A percentile compares a stretch with the other conserved stretches of the same genome.
These are phyloP conservation scores for Geoglossum cookeanum DNA, from an alignment of 2,329 filamentous ascomycete genomes.

Conservation along the genomic window DNA sequence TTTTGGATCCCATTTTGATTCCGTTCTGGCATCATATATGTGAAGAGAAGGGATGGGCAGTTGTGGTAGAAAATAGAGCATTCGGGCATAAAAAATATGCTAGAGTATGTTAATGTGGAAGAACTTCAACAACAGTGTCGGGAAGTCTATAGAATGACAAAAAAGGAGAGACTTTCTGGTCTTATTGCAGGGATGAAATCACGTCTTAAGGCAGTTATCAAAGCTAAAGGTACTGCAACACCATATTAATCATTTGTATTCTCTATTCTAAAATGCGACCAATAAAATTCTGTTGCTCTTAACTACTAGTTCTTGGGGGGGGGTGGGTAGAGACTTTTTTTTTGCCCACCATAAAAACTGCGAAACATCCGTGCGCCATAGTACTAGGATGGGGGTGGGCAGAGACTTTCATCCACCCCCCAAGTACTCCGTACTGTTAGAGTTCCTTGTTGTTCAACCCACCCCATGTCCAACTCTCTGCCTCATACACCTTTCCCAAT, in stretches of 20 bases:
- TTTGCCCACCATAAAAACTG: too few species aligned
- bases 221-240: background rate
- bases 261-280: background rate
- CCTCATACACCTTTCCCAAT: too few species aligned
- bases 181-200: background rate
- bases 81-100: conserved; percentile 4
- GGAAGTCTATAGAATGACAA: background rate
- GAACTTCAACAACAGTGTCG: background rate
- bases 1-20: conserved; percentile 2
- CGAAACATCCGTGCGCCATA: too few species aligned
- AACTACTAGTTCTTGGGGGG: too few species aligned
- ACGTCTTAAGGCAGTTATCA: background rate
- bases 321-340: too few species aligned
- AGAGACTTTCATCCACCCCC: too few species aligned
- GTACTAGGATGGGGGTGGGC: too few species aligned
- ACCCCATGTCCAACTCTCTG: too few species aligned
- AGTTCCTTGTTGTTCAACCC: too few species aligned
- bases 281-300: background rate
- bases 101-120: background rate
- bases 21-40: conserved; percentile 5
- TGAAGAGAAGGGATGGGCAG: conserved; percentile 3
- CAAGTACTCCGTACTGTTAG: too few species aligned
- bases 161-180: background rate
- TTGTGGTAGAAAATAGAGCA: conserved; percentile 6
- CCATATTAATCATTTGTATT: background rate